Evolutionary conservation across 768 basidiomycete species (phyloP).

Genomic region (Trametopsis cervina): DNA sequence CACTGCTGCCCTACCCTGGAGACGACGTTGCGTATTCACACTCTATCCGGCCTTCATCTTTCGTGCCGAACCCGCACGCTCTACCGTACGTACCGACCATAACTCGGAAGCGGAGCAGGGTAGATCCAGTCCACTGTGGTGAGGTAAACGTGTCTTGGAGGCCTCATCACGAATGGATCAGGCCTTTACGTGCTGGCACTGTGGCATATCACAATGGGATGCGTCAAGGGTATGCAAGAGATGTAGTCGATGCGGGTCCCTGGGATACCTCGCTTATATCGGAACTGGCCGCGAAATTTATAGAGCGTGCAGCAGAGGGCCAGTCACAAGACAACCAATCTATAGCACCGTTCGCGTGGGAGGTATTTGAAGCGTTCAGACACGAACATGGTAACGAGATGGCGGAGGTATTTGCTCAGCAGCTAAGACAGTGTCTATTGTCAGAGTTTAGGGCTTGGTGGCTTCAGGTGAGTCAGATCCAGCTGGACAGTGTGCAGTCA

Average conservation of each 20-base stretch:
- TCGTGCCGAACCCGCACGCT: constrained; percentile 7
- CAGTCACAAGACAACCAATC: not conserved
- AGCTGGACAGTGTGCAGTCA: not conserved
- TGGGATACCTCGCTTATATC: constrained; percentile 9
- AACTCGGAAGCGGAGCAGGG: constrained; percentile 3
- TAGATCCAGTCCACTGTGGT: constrained; percentile 1
- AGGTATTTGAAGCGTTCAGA: constrained; percentile 5
- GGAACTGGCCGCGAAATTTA: constrained; percentile 8
- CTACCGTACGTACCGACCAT: constrained; percentile 8
- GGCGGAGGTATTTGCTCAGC: constrained; percentile 2
- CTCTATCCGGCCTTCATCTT: not conserved
- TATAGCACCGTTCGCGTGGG: constrained; percentile 5
- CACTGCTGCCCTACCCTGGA: not conserved
- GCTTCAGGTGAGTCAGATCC: constrained; percentile 7
- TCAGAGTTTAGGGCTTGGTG: constrained; percentile 12
- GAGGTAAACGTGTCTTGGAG: not conserved
- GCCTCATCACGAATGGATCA: constrained; percentile 8
- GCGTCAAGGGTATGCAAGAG: constrained; percentile 1
- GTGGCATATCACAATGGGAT: not conserved
- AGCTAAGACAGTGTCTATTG: constrained; percentile 6
- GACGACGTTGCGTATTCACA: not conserved
- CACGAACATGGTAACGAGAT: not conserved
- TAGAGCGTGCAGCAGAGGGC: constrained; percentile 8
- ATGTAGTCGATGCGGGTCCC: constrained; percentile 4
- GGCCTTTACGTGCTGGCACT: constrained; percentile 4